Base-by-base conservation (phyloP, 768 basidiomycete genomes). In the Tulasnella sp. region DNA sequence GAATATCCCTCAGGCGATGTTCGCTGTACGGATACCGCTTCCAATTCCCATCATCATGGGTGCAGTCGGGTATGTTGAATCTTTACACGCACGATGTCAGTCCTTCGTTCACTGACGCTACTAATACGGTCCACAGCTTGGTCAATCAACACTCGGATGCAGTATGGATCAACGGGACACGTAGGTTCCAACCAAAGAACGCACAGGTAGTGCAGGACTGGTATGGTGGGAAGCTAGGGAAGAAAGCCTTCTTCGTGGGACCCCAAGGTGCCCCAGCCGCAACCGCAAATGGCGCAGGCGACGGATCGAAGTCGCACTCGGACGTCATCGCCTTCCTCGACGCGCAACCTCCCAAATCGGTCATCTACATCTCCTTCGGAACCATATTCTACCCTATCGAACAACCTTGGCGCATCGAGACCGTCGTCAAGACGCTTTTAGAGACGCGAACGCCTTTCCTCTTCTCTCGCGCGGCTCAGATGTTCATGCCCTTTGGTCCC, bases 181-280 rank as follows among this genome's bases (percentile, higher is more conserved):
- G 55, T 17, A 21, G 41, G 11, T 56, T 56, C 23, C 38, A 56
- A 24, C 41, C 55, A 1, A 26, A 45, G 29, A 24, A 32, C 13
- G 19, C 32, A 3, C 21, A 47, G 29, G 55, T 30, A n/a, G 21
- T 56, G n/a, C 19, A 47, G 41, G 13, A 43, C 2, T 56, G 55
- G 55, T 56, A 43, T 21, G 55, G 44, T 43, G 55, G 13, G 34
- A 13, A 45, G 55, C 55, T 44, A 24, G 55, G 55, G 21, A 43
- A 43, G 38, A 56, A 30, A 26, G 23, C 41, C 10, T 43, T 56
- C 23, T 44, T 56, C 24, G 32, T 43, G 15, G 55, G 55, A 4
- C 55, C 51, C 4, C 41, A 53, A 21, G 21, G n/a, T n/a, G n/a
- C n/a, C n/a, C n/a, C n/a, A n/a, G n/a, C n/a, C n/a, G n/a, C n/a